Evolutionary conservation across 2,329 filamentous ascomycete species (phyloP).

Genomic region (Acrodontium crateriforme): DNA sequence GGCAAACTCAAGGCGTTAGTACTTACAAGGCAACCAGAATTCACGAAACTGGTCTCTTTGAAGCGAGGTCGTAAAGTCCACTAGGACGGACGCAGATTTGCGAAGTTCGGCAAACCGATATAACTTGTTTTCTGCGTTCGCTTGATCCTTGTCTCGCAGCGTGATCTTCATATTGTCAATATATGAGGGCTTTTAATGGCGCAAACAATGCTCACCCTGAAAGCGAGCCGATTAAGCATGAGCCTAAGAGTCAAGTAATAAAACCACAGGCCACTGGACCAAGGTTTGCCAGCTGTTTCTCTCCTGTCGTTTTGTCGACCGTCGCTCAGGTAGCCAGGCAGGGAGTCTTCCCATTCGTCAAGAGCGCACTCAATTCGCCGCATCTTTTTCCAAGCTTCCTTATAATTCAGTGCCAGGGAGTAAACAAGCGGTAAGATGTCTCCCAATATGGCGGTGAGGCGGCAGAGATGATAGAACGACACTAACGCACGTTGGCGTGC

Average conservation of each 20-base stretch:
- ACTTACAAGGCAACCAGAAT: no score
- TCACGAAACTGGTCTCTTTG: conserved; percentile 35
- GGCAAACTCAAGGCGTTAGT: no score
- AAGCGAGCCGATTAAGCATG: conserved; percentile 20
- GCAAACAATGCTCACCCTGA: no score
- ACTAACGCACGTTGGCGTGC: no score
- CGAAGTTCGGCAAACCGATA: conserved; percentile 32
- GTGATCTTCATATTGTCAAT: no score
- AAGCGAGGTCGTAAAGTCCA: conserved; percentile 36
- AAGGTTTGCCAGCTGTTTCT: neutral
- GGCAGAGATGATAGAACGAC: conserved; percentile 40
- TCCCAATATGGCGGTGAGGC: conserved; percentile 30
- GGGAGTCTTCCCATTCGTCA: conserved; percentile 21
- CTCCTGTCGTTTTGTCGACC: no score
- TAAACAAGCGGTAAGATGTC: conserved; percentile 27
- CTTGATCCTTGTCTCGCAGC: no score
- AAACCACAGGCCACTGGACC: conserved; percentile 21
- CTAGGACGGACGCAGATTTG: conserved; percentile 35
- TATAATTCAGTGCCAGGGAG: conserved; percentile 20
- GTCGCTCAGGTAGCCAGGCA: no score
- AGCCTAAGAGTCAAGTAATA: conserved; percentile 27
- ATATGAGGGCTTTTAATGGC: no score
- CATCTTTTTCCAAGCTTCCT: conserved; percentile 17
- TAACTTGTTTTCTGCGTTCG: conserved; percentile 10
- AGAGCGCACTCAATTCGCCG: conserved; percentile 21